phyloP scores from a whole-genome alignment of 441 rosid species.

The Aleurites moluccanus region DNA sequence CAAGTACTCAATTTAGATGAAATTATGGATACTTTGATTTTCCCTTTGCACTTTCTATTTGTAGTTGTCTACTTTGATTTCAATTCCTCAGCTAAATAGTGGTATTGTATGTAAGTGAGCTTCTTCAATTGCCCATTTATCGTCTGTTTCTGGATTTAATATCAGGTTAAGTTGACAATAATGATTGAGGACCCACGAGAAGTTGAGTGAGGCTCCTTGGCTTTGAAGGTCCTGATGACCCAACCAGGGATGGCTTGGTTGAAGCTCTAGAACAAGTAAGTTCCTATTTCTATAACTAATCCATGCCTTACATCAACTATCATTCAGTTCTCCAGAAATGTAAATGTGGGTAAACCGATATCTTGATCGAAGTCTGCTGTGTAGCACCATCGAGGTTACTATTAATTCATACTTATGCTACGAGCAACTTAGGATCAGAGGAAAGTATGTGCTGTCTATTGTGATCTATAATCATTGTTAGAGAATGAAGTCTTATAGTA shows the following conservation, averaged over 20 bases:
- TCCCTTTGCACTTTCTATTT: background rate
- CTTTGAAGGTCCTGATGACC: slow-evolving; percentile 68
- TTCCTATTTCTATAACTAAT: background rate
- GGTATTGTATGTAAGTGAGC: background rate
- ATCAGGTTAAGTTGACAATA: slow-evolving; percentile 70
- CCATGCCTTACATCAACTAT: background rate
- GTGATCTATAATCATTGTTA: background rate
- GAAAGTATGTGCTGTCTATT: background rate
- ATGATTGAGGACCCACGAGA: slow-evolving; percentile 94
- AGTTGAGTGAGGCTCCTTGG: slow-evolving; percentile 82
- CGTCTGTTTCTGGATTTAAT: background rate
- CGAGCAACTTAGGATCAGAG: background rate
- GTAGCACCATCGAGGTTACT: background rate
- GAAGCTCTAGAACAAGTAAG: slow-evolving; percentile 71
- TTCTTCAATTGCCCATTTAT: background rate
- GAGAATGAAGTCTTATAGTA: background rate
- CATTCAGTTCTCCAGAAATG: background rate
- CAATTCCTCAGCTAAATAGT: slow-evolving; percentile 2
- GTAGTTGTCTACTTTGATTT: background rate
- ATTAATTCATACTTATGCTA: background rate
- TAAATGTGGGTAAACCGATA: background rate
- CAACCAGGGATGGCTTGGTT: slow-evolving; percentile 82
- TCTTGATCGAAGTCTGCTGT: background rate
- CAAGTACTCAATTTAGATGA: background rate
- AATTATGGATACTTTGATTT: background rate